These are phyloP conservation scores for Botryotinia calthae DNA, from an alignment of 2,329 filamentous ascomycete genomes.

Conservation along the genomic window DNA sequence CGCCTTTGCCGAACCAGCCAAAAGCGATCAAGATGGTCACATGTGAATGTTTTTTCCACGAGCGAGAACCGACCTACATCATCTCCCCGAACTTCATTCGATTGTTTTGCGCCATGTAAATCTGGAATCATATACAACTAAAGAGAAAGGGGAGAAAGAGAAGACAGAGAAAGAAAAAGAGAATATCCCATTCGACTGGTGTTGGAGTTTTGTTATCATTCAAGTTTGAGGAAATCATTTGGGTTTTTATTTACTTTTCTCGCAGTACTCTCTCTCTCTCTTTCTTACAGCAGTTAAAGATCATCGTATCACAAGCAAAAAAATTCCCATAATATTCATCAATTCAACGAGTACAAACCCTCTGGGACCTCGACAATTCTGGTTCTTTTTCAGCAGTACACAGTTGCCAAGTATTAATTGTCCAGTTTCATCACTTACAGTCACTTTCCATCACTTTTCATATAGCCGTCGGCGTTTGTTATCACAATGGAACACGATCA, in stretches of 20 bases:
- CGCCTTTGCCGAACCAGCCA: constrained; percentile 10
- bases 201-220: background rate
- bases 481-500: constrained; percentile 37
- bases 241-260: background rate
- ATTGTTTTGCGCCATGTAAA: constrained; percentile 8
- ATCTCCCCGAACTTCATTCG: background rate
- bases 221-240: background rate
- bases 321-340: background rate
- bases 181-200: background rate
- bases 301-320: constrained; percentile 21
- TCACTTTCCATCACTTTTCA: constrained; percentile 3
- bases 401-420: background rate
- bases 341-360: constrained; percentile 3
- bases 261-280: background rate
- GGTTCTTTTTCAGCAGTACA: background rate
- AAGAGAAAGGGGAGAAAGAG: background rate
- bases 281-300: background rate
- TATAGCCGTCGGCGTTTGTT: constrained; percentile 28
- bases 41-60: constrained; percentile 9
- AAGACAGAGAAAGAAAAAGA: background rate
- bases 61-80: background rate
- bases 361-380: background rate
- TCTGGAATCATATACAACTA: background rate
- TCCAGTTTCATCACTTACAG: background rate
- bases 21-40: constrained; percentile 13